These are phyloP conservation scores for Xenoacremonium recifei DNA, from an alignment of 2,329 filamentous ascomycete species.

Conservation along the genomic window DNA sequence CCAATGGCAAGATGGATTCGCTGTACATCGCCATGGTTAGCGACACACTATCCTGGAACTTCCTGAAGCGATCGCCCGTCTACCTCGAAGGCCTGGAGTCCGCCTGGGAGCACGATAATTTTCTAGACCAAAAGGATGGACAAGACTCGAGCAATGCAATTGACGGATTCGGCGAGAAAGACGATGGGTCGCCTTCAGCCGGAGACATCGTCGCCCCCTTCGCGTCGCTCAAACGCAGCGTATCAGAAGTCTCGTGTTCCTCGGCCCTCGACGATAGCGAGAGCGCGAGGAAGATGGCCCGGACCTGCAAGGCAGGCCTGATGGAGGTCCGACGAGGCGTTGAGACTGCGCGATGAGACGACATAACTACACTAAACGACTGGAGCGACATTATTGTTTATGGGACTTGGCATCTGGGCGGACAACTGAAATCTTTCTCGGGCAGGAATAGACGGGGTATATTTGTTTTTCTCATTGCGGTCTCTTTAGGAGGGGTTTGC, in stretches of 20 bases:
- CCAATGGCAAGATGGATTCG: constrained; percentile 55
- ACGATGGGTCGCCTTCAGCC: constrained; percentile 14
- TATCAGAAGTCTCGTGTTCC: constrained; percentile 52
- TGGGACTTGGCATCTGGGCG: neutral
- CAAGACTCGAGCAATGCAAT: constrained; percentile 29
- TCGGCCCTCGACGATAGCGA: constrained; percentile 31
- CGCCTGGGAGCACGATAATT: constrained; percentile 51
- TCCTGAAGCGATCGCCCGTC: constrained; percentile 45
- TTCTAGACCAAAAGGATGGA: constrained; percentile 43
- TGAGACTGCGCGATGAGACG: constrained; percentile 19
- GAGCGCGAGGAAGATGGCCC: constrained; percentile 35
- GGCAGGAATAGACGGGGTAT: too few relatives aligned
- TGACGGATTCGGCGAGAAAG: constrained; percentile 25
- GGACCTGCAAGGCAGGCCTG: constrained; percentile 38
- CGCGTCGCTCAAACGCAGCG: constrained; percentile 47
- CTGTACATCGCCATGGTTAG: constrained; percentile 58
- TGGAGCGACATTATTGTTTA: too few relatives aligned
- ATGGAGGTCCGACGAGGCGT: constrained; percentile 36
- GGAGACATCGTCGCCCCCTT: constrained; percentile 24
- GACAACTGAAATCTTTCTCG: too few relatives aligned
- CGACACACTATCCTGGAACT: constrained; percentile 56
- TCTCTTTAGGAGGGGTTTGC: neutral
- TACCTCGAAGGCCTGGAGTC: constrained; percentile 53
- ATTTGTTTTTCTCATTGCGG: neutral
- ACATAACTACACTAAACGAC: too few relatives aligned